Evolutionary conservation across 305 asterid species (phyloP).

Genomic region (Ilex paraguariensis): DNA sequence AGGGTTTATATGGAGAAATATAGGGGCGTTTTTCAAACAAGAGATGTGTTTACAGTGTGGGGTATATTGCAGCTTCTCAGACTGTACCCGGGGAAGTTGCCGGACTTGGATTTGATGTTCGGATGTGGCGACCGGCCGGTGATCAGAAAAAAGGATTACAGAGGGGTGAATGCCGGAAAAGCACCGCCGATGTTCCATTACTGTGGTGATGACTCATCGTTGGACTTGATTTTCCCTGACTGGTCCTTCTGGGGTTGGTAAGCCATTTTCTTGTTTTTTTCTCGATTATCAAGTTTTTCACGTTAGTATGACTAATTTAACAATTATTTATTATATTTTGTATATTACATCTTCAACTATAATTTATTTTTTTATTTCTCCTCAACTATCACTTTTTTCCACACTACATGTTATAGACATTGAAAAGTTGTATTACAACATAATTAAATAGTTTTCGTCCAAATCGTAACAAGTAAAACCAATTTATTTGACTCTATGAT

Average conservation of each 20-base stretch:
- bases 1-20: not conserved
- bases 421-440: too few species aligned
- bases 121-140: not conserved
- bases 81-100: not conserved
- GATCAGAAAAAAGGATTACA: not conserved
- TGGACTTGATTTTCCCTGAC: conserved; percentile 80
- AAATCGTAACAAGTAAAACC: too few species aligned
- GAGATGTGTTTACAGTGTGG: conserved; percentile 10
- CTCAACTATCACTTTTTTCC: too few species aligned
- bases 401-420: too few species aligned
- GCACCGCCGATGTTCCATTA: conserved; percentile 60
- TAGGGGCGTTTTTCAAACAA: not conserved
- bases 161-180: too few species aligned
- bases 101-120: conserved; percentile 3
- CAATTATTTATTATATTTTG: too few species aligned
- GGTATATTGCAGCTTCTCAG: conserved; percentile 11
- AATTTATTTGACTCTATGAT: too few species aligned
- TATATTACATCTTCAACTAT: too few species aligned
- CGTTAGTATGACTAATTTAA: not conserved
- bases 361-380: too few species aligned
- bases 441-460: too few species aligned
- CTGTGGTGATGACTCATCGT: conserved; percentile 49
- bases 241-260: conserved; percentile 99
- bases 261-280: conserved; percentile 25
- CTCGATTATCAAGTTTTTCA: not conserved